phyloP scores from a whole-genome alignment of 805 yeast genomes.

The Hanseniaspora vineae region DNA sequence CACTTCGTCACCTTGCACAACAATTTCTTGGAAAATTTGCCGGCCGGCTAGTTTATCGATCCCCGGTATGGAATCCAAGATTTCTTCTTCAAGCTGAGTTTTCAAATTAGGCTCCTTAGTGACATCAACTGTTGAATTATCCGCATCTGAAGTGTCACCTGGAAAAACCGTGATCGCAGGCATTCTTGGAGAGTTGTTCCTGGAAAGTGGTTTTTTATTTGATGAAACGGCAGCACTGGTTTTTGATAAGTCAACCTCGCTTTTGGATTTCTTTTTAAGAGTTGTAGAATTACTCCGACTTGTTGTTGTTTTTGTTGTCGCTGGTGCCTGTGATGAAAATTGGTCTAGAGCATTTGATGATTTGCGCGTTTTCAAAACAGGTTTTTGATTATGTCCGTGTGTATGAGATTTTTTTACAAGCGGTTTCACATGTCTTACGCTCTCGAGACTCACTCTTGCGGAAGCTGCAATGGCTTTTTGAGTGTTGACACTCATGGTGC shows the following conservation, averaged over 20 bases:
- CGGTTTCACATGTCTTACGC: no score
- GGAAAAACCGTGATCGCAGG: neutral
- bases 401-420: no score
- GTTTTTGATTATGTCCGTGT: neutral
- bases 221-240: no score
- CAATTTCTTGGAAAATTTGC: slow-evolving; percentile 78
- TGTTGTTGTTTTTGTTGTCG: slow-evolving; percentile 1
- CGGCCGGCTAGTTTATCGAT: slow-evolving; percentile 69
- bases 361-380: neutral
- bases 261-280: no score
- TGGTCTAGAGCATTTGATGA: neutral
- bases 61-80: slow-evolving; percentile 35
- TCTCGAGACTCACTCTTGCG: no score
- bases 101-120: slow-evolving; percentile 5
- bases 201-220: neutral
- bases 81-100: slow-evolving; percentile 14
- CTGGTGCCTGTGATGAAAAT: slow-evolving; percentile 2
- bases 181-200: neutral
- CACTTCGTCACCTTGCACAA: slow-evolving; percentile 81
- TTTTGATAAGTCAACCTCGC: no score
- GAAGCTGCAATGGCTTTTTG: no score
- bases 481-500: no score
- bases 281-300: no score
- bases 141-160: neutral
- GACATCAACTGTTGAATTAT: neutral